Base-by-base conservation (phyloP, 208 protist species). In the Herpetomonas tarakana region DNA sequence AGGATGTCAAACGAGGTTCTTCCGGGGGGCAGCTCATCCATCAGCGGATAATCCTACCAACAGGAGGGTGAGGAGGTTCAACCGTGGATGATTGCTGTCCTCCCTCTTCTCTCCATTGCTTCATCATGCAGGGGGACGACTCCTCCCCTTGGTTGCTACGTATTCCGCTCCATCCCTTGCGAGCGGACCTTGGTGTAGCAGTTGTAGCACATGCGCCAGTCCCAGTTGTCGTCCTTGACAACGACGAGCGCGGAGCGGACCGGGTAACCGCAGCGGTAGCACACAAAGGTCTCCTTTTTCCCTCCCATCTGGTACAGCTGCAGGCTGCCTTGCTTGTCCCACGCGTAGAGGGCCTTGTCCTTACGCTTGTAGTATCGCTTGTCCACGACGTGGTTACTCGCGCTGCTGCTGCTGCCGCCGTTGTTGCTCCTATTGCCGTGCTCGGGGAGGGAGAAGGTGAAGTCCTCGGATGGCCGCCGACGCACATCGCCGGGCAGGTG, bases 181-280 rank as follows among this genome's bases (percentile, higher is more conserved):
- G 73, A 25, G 1, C 88, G 52, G 1, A 74, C 83, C 1, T 35
- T 58, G 18, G 71, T 84, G 71, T 94, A 94, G 68, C 88, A 94
- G 41, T 26, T 74, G 62, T 94, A 94, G 72, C 88, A 94, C 88
- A 94, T 94, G n/a, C 88, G 67, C 39, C 66, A 94, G 55, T 94
- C 88, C 86, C 88, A 94, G 65, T 92, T 94, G 35, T 92, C 88
- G 14, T 84, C 78, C 31, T 88, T 85, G 58, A 94, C 81, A 1
- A 81, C 84, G 14, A 92, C 83, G 16, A 94, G 67, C 19, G 79
- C 76, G 30, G 80, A 89, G 0, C 71, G 56, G 57, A 89, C 81
- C 0, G 88, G 88, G 59, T 94, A 94, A 3, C 88, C 88, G 53
- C 88, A 94, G 14, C 81, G 76, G 57, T 86, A 94, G 46, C 88